These are phyloP conservation scores for Hypseocharis bilobata DNA, from an alignment of 441 rosid species.

Conservation along the genomic window DNA sequence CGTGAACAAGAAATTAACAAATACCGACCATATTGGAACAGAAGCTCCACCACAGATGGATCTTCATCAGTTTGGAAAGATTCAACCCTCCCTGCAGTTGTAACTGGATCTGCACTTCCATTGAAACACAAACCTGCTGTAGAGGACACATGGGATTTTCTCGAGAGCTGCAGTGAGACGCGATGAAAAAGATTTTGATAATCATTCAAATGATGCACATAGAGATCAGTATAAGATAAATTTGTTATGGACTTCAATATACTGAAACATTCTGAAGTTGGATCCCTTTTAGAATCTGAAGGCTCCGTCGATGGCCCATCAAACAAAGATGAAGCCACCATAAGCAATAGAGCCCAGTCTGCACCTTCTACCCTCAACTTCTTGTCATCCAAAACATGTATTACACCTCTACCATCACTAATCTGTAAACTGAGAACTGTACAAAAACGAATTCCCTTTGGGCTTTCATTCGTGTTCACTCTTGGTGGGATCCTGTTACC, in stretches of 20 bases:
- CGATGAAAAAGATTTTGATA: slow-evolving; percentile 24
- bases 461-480: background rate
- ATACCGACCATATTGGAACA: slow-evolving; percentile 25
- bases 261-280: slow-evolving; percentile 9
- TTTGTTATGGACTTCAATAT: slow-evolving; percentile 16
- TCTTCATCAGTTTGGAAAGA: slow-evolving; percentile 26
- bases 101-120: background rate
- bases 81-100: slow-evolving; percentile 21
- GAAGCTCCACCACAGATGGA: slow-evolving; percentile 22
- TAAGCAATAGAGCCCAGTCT: slow-evolving; percentile 21
- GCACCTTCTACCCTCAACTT: slow-evolving; percentile 21
- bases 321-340: slow-evolving; percentile 22
- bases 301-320: slow-evolving; percentile 21
- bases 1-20: slow-evolving; percentile 24
- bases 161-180: slow-evolving; percentile 21
- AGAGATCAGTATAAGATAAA: slow-evolving; percentile 19
- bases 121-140: background rate
- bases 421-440: slow-evolving; percentile 18
- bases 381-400: slow-evolving; percentile 16
- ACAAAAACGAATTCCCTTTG: slow-evolving; percentile 19
- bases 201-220: slow-evolving; percentile 21
- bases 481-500: slow-evolving; percentile 19
- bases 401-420: slow-evolving; percentile 14
- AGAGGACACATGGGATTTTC: slow-evolving; percentile 2
- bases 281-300: slow-evolving; percentile 20